These are phyloP conservation scores for Helotiales sp. DNA, from an alignment of 2,329 filamentous ascomycete species.

Conservation along the genomic window DNA sequence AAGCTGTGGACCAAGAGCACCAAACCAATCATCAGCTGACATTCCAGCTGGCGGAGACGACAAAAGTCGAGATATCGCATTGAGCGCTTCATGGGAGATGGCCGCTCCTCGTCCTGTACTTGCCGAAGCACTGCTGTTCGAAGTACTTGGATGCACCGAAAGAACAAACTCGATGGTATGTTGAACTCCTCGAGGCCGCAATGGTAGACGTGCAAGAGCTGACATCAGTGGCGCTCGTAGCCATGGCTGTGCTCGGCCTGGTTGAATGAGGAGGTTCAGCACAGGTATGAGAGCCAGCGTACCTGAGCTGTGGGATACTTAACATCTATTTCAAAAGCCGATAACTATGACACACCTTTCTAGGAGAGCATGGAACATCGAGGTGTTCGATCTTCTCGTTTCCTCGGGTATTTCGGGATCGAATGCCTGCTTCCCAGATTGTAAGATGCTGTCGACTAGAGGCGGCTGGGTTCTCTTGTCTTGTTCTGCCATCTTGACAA, in stretches of 20 bases:
- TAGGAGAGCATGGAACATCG: slow-evolving; percentile 34
- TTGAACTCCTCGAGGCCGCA: slow-evolving; percentile 67
- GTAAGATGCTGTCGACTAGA: slow-evolving; percentile 39
- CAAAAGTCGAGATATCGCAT: slow-evolving; percentile 65
- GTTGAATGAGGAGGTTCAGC: slow-evolving; percentile 67
- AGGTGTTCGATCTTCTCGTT: slow-evolving; percentile 23
- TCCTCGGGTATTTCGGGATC: slow-evolving; percentile 36
- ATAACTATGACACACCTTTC: slow-evolving; percentile 27
- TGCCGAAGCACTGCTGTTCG: slow-evolving; percentile 26
- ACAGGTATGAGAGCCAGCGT: slow-evolving; percentile 63
- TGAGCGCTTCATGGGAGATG: slow-evolving; percentile 71
- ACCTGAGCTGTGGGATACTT: slow-evolving; percentile 44
- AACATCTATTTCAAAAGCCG: slow-evolving; percentile 12
- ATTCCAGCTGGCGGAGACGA: slow-evolving; percentile 62
- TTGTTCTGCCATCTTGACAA: slow-evolving; percentile 10
- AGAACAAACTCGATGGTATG: slow-evolving; percentile 74
- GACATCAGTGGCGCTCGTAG: slow-evolving; percentile 61
- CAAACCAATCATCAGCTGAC: slow-evolving; percentile 62
- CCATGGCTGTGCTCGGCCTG: slow-evolving; percentile 62
- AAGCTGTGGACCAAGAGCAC: slow-evolving; percentile 64
- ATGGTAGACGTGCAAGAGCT: slow-evolving; percentile 63
- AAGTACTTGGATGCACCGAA: slow-evolving; percentile 61
- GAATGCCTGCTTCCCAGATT: slow-evolving; percentile 39
- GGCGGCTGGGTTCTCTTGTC: slow-evolving; percentile 29
- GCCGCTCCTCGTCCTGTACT: slow-evolving; percentile 57